Evolutionary conservation across 2,329 filamentous ascomycete species (phyloP), one percentile per base, ranked within the genome.

Genomic region (Colletotrichum sp.): DNA sequence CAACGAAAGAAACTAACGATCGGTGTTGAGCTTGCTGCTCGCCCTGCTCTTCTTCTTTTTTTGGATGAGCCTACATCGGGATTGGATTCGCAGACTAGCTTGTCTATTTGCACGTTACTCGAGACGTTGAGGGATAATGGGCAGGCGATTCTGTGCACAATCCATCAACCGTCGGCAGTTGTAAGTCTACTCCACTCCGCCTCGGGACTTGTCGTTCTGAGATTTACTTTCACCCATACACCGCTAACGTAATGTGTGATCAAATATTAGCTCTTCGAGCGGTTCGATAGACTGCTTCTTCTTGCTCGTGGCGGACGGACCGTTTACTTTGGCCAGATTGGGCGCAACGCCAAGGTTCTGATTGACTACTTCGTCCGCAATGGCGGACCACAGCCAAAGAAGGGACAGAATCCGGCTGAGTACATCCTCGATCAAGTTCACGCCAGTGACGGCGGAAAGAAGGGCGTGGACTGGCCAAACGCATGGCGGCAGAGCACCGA

Each of bases 1-100:
- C 84, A 87, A 72, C 78, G 85, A 5, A 87, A 87, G 65, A 89
- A 92, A 76, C 86, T 95, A 16, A 95, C 93, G 0, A 95, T 95
- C 73, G 93, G 92, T 78, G 93, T 95, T 4, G 93, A 95, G 80
- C 85, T 95, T 7, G 93, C 92, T n/a, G 93, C 93, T 2, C 93
- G 93, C 79, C 93, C 93, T 2, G 88, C 92, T 43, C 84, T 95
- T 5, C 87, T 95, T 62, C 87, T 95, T 15, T 95, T 95, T 85
- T 86, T 95, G 27, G 93, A 95, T 78, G 93, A 95, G 79, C 93
- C 93, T 3, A 95, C 93, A 4, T 94, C 93, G 12, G 93, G 93
- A 79, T 87, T 95, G 16, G 93, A 95, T 81, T 92, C 89, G 77
- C 93, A 95, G 79, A 94, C 93, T 2, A 93, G 93, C 0, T 95